Evolutionary conservation across 768 basidiomycete genomes (phyloP).

Genomic region (Leccinum incarnatum): DNA sequence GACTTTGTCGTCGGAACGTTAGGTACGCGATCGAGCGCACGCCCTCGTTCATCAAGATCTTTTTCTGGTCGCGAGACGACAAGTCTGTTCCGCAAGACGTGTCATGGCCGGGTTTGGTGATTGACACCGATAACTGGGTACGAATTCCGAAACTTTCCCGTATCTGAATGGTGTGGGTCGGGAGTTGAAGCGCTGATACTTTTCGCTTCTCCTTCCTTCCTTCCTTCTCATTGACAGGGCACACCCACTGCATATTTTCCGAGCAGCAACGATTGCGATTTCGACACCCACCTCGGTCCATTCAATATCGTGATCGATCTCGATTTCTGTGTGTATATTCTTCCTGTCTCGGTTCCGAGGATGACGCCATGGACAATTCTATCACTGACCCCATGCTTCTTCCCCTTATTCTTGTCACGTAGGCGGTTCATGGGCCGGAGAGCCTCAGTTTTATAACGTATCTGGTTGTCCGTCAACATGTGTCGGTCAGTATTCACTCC

Average conservation of each 20-base stretch:
- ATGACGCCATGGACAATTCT: not conserved
- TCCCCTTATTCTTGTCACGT: not conserved
- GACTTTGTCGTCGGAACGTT: not conserved
- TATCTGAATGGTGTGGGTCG: not conserved
- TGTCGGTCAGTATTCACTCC: slow-evolving; percentile 15
- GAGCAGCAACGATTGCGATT: slow-evolving; percentile 49
- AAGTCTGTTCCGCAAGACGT: slow-evolving; percentile 34
- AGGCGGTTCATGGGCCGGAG: slow-evolving; percentile 32
- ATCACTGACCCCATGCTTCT: not conserved
- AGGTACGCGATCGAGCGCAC: slow-evolving; percentile 39
- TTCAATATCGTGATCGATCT: slow-evolving; percentile 63
- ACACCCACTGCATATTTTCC: slow-evolving; percentile 63
- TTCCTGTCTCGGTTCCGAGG: not conserved
- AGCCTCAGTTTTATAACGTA: slow-evolving; percentile 9
- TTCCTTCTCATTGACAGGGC: slow-evolving; percentile 38
- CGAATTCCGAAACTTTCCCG: not conserved
- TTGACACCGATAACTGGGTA: slow-evolving; percentile 28
- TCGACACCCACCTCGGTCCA: slow-evolving; percentile 49
- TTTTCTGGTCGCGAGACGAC: slow-evolving; percentile 38
- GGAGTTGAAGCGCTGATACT: not conserved
- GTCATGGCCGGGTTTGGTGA: slow-evolving; percentile 14
- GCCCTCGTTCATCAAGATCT: slow-evolving; percentile 34
- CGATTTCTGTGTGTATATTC: slow-evolving; percentile 23
- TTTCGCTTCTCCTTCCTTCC: not conserved
- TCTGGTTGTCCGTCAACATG: slow-evolving; percentile 31